Evolutionary conservation across 2,329 filamentous ascomycete species (phyloP).

Genomic region (Hysterium pulicare): DNA sequence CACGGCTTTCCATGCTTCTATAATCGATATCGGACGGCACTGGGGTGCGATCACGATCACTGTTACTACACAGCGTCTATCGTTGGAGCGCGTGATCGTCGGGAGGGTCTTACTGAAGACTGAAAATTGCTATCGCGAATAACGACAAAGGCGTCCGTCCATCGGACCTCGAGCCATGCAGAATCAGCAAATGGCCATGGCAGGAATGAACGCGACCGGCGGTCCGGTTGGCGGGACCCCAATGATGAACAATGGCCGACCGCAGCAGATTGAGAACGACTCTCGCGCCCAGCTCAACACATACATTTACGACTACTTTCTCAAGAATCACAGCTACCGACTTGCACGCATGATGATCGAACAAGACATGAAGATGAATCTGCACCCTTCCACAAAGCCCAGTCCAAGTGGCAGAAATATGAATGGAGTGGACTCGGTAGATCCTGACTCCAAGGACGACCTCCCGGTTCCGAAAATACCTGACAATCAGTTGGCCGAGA

Average conservation of each 20-base stretch:
- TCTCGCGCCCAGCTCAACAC: constrained; percentile 66
- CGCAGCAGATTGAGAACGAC: constrained; percentile 31
- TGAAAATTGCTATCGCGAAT: background rate
- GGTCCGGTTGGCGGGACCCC: constrained; percentile 62
- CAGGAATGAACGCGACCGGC: constrained; percentile 62
- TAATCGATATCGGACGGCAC: constrained; percentile 22
- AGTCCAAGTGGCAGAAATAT: constrained; percentile 66
- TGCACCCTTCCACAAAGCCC: constrained; percentile 52
- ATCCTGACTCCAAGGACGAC: constrained; percentile 84
- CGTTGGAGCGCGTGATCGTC: constrained; percentile 8
- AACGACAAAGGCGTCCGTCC: constrained; percentile 12
- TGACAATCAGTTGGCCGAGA: constrained; percentile 58
- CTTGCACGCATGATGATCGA: constrained; percentile 65
- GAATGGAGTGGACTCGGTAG: constrained; percentile 66
- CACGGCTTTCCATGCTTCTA: constrained; percentile 30
- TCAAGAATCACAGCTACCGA: constrained; percentile 80
- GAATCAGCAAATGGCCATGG: constrained; percentile 61
- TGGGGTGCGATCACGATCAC: constrained; percentile 18
- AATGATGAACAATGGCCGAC: constrained; percentile 62
- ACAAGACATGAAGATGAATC: constrained; percentile 53
- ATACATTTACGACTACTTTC: constrained; percentile 88
- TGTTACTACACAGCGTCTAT: constrained; percentile 12
- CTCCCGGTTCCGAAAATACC: constrained; percentile 72
- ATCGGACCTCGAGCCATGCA: constrained; percentile 26
- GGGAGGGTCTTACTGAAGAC: constrained; percentile 7